Percentiles rank a stretch among this genome's conserved stretches.
Evolutionary conservation across 257 asterid species (phyloP).

Genomic region (Schizonepeta tenuifolia): DNA sequence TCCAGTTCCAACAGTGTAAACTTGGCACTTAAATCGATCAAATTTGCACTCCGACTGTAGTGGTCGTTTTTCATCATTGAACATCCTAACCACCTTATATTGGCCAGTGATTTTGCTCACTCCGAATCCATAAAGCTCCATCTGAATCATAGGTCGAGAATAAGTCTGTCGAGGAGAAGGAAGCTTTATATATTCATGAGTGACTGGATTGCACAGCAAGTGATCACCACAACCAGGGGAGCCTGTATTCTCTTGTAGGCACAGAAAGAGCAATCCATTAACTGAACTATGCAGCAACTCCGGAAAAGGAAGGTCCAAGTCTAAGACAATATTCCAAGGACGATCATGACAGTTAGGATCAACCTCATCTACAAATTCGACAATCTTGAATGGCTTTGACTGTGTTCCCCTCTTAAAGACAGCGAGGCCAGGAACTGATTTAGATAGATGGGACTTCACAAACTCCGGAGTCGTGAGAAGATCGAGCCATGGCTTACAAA

Average conservation of each 20-base stretch:
- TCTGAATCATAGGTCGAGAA: neutral
- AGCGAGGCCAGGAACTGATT: no score
- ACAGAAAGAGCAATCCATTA: conserved; percentile 33
- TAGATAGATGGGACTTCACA: no score
- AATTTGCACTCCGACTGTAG: neutral
- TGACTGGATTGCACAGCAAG: conserved; percentile 43
- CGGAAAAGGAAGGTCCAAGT: neutral
- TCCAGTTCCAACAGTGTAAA: conserved; percentile 50
- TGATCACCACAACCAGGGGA: no score
- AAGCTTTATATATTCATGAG: conserved; percentile 37
- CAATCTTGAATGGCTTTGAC: neutral
- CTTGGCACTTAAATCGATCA: conserved; percentile 21
- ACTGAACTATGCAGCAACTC: no score
- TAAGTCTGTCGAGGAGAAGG: conserved; percentile 19
- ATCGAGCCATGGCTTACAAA: no score
- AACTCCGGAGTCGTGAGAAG: no score
- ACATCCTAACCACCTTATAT: conserved; percentile 37
- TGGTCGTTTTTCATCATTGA: no score
- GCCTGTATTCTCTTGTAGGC: neutral
- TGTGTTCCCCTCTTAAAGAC: no score
- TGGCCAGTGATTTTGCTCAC: conserved; percentile 32
- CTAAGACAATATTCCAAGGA: neutral
- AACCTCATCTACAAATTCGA: conserved; percentile 31
- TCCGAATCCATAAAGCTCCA: conserved; percentile 45
- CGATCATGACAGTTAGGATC: conserved; percentile 34